phyloP scores from a whole-genome alignment of 192 early-diverging fungal species.

The Coemansia javaensis region DNA sequence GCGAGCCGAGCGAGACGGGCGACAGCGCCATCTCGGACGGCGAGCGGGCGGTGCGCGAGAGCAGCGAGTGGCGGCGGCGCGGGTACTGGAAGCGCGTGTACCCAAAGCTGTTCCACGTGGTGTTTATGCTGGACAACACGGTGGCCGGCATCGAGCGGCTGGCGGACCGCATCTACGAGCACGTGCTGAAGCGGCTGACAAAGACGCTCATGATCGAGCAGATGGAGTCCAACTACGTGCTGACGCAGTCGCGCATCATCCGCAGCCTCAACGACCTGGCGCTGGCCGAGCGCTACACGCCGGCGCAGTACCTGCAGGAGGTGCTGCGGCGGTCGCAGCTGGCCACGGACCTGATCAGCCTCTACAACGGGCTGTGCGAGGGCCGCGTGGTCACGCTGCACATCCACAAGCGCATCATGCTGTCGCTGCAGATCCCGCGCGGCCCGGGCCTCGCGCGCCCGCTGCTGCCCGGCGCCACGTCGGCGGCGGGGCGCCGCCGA shows the following conservation, averaged over 20 bases:
- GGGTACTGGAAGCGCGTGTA: conserved; percentile 38
- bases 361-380: conserved; percentile 43
- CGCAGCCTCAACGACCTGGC: conserved; percentile 43
- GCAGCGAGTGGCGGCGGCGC: conserved; percentile 46
- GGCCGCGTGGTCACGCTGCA: conserved; percentile 38
- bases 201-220: conserved; percentile 49
- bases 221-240: conserved; percentile 42
- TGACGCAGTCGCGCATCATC: conserved; percentile 41
- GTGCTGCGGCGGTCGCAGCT: conserved; percentile 19
- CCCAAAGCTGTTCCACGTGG: conserved; percentile 38
- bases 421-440: conserved; percentile 47
- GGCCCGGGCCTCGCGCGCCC: conserved; percentile 36
- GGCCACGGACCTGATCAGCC: conserved; percentile 30
- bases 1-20: conserved; percentile 48
- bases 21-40: conserved; percentile 46
- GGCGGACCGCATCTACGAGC: conserved; percentile 44
- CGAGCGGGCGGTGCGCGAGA: conserved; percentile 51
- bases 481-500: no score
- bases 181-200: conserved; percentile 40
- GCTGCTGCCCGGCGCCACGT: conserved; percentile 6
- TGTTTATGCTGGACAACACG: conserved; percentile 51
- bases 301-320: conserved; percentile 26
- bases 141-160: conserved; percentile 27
- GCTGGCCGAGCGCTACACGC: conserved; percentile 10
- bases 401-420: conserved; percentile 42